Base-by-base conservation (phyloP, 495 filamentous ascomycete species). In the Chaetomium cochliodes region DNA sequence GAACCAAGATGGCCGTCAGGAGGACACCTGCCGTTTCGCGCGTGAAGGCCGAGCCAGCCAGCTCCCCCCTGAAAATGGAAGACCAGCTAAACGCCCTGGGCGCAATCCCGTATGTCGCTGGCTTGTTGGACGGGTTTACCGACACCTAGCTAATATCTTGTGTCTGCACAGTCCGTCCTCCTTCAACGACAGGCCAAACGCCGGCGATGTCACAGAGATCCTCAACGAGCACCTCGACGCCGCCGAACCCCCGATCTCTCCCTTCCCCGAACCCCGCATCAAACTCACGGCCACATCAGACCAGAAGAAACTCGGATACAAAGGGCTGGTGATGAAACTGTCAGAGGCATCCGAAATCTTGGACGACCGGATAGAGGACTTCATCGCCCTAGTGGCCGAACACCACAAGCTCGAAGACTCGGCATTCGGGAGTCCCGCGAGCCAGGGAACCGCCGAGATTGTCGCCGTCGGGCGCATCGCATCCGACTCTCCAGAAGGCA, bases 291-390 rank as follows among this genome's bases (percentile, higher is more conserved):
- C 90, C 18, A 90, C 91, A 65, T 90, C 89, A 3, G 94, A 98
- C 69, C 80, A 90, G 58, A 92, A 91, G 71, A 97, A 96, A 71
- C 89, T 97, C 58, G 86, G 85, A 11, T 98, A 97, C 75, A 92
- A 92, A 68, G 88, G 92, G 0, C 89, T 97, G 79, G 90, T 91
- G 33, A 96, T 96, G 92, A 96, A 94, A 67, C 82, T 93, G 15
- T 91, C 91, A 5, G 93, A 97, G 69, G 87, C 91, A 2, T 93
- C 92, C 3, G 93, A 97, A 75, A 90, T 96, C 58, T 81, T 96
- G 7, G 94, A 98, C 72, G 93, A 97, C 73, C 86, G 93, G 50
- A 97, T 98, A 75, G 94, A 98, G 62, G 91, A 91, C 37, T 96
- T 97, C 67, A 80, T 84, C 66, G 72, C 73, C 4, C 72, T 90